These are phyloP conservation scores for Geotrichum ghanense DNA, from an alignment of 805 yeast species.

Conservation along the genomic window DNA sequence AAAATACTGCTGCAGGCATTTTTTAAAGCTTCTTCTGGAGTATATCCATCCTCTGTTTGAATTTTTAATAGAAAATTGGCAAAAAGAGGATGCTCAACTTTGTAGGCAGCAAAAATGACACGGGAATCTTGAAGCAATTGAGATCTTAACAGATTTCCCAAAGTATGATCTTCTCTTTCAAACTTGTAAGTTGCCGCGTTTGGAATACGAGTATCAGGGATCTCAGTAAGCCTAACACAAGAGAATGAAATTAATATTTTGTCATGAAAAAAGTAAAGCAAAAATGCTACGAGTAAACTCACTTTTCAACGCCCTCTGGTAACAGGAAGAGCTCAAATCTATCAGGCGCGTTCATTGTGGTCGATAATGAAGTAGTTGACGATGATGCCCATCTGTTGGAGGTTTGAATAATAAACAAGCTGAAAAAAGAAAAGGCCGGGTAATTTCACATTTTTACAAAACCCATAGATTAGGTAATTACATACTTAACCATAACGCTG, in stretches of 20 bases:
- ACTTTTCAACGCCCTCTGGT: constrained; percentile 97
- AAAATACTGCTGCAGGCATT: constrained; percentile 83
- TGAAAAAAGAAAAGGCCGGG: no score
- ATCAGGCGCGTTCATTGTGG: constrained; percentile 92
- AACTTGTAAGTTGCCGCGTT: constrained; percentile 87
- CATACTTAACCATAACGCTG: no score
- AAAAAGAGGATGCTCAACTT: constrained; percentile 94
- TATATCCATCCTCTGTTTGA: constrained; percentile 91
- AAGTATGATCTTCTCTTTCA: constrained; percentile 95
- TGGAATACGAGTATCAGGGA: constrained; percentile 91
- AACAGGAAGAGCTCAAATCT: constrained; percentile 91
- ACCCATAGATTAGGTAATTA: no score
- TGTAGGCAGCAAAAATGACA: constrained; percentile 95
- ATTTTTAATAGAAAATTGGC: constrained; percentile 90
- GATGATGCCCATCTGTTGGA: not conserved
- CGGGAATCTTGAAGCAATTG: constrained; percentile 76
- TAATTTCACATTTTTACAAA: no score
- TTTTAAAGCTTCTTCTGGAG: constrained; percentile 81
- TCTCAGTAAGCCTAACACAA: constrained; percentile 50
- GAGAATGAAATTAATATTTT: not conserved
- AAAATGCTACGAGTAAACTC: constrained; percentile 23
- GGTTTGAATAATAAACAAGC: not conserved
- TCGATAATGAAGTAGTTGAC: not conserved
- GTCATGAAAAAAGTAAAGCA: not conserved
- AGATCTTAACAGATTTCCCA: constrained; percentile 80